These are phyloP conservation scores for Polygonum maritimum DNA, from an alignment of 148 eudicot species.

Conservation along the genomic window DNA sequence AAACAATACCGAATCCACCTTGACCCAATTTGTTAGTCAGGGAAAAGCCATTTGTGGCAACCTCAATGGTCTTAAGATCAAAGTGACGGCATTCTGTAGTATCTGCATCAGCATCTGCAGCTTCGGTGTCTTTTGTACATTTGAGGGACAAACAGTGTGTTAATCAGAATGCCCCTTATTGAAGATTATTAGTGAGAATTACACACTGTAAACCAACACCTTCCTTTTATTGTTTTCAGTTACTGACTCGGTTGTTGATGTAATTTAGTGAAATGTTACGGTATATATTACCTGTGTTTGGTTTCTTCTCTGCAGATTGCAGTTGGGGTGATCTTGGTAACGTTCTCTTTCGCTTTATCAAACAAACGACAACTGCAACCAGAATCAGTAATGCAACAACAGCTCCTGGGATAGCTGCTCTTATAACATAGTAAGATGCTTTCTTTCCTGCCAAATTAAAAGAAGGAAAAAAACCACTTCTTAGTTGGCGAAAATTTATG, in stretches of 20 bases:
- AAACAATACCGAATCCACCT: conserved; percentile 42
- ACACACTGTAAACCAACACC: no score
- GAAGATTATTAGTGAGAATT: no score
- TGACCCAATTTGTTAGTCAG: conserved; percentile 25
- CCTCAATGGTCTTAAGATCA: background rate
- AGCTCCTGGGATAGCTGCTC: background rate
- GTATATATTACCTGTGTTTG: background rate
- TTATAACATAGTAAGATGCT: background rate
- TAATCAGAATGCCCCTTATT: no score
- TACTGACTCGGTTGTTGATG: background rate
- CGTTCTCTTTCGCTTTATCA: background rate
- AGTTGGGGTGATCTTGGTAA: background rate
- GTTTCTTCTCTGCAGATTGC: background rate
- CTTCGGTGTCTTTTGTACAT: background rate
- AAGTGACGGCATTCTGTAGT: background rate
- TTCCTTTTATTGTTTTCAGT: no score
- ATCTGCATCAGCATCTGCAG: background rate
- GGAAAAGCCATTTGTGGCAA: conserved; percentile 26
- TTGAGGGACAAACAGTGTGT: background rate
- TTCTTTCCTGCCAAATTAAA: background rate
- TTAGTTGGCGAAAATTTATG: no score
- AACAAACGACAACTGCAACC: background rate
- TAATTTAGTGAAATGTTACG: no score
- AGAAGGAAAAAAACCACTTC: background rate
- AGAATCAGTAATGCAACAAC: background rate